Evolutionary conservation across 1,284 basidiomycete genomes (phyloP).

Genomic region (Marasmius fiardii): DNA sequence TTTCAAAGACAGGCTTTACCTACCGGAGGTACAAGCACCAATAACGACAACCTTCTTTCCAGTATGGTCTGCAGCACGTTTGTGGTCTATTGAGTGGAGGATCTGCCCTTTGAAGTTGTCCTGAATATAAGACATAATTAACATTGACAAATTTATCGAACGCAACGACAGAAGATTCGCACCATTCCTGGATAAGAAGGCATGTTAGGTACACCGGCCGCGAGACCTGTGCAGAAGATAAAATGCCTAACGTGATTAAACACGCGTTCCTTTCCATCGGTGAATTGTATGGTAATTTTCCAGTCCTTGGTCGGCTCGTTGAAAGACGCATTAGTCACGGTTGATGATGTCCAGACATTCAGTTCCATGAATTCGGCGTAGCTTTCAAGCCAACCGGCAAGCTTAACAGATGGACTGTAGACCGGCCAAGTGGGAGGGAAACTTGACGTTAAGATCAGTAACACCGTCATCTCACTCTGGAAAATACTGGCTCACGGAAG

Average conservation of each 20-base stretch:
- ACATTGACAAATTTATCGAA: not conserved
- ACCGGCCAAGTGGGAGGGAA: constrained; percentile 15
- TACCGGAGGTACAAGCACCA: constrained; percentile 63
- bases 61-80: constrained; percentile 9
- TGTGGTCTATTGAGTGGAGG: constrained; percentile 11
- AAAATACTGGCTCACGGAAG: constrained; percentile 35
- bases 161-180: not conserved
- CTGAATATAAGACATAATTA: constrained; percentile 22
- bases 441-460: not conserved
- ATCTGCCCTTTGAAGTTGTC: constrained; percentile 16
- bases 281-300: constrained; percentile 40
- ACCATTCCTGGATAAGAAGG: constrained; percentile 34
- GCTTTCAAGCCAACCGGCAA: constrained; percentile 47
- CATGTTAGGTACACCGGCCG: constrained; percentile 31
- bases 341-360: constrained; percentile 41
- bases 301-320: constrained; percentile 30
- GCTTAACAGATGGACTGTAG: constrained; percentile 15
- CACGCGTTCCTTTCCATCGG: constrained; percentile 26
- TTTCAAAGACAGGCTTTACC: not conserved
- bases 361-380: constrained; percentile 43
- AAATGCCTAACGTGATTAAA: constrained; percentile 29
- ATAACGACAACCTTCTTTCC: constrained; percentile 39
- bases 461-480: not conserved
- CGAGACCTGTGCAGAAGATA: constrained; percentile 41
- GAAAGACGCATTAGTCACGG: constrained; percentile 27